Evolutionary conservation across 225 moss, liverwort and hornwort genomes (phyloP).

Genomic region (Takakia lepidozioides): DNA sequence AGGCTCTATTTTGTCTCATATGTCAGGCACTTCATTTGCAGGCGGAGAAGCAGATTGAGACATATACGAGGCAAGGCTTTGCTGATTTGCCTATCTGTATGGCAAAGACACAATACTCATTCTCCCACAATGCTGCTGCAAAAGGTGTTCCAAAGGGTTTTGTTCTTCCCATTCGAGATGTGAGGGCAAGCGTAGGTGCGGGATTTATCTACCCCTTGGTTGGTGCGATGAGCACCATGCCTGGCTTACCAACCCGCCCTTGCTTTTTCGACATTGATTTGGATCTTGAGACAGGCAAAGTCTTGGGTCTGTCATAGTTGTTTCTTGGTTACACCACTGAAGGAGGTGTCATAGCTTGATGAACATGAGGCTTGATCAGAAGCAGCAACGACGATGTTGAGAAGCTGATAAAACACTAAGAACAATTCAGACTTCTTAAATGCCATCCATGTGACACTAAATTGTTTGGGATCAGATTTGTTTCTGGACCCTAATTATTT

Average conservation of each 20-base stretch:
- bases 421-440: too few relatives aligned
- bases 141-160: constrained; percentile 91
- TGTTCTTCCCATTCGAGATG: constrained; percentile 68
- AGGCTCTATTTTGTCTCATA: too few relatives aligned
- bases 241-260: constrained; percentile 87
- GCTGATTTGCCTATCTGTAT: constrained; percentile 82
- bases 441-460: too few relatives aligned
- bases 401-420: too few relatives aligned
- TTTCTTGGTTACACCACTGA: too few relatives aligned
- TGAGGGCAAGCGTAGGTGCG: constrained; percentile 88
- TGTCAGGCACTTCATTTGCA: constrained; percentile 28
- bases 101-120: constrained; percentile 96
- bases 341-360: too few relatives aligned
- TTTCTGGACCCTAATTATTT: too few relatives aligned
- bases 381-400: too few relatives aligned
- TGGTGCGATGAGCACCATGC: constrained; percentile 98
- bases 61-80: constrained; percentile 88
- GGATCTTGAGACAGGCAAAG: constrained; percentile 70
- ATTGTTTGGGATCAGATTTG: too few relatives aligned
- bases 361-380: too few relatives aligned
- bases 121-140: constrained; percentile 71
- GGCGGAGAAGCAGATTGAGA: constrained; percentile 92
- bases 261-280: constrained; percentile 93
- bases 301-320: constrained; percentile 77
- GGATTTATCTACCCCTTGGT: constrained; percentile 90